Evolutionary conservation across 2,329 filamentous ascomycete genomes (phyloP).

Genomic region (Pseudogymnoascus sp.): DNA sequence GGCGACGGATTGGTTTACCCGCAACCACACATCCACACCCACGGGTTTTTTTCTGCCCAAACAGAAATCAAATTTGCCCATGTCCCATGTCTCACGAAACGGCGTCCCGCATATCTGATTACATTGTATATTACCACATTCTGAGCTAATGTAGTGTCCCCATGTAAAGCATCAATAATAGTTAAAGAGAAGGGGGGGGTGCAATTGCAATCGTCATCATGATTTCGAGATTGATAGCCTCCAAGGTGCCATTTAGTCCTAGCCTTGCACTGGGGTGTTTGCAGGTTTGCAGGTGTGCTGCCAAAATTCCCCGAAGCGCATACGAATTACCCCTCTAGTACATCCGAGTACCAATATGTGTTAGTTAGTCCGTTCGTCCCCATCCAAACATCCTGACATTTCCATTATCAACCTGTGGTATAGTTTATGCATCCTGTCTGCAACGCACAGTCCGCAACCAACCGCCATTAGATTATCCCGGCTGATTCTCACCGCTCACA

Average conservation of each 20-base stretch:
- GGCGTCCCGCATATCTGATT: constrained; percentile 6
- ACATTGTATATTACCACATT: background rate
- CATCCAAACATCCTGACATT: constrained; percentile 1
- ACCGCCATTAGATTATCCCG: background rate
- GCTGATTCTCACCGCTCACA: constrained; percentile 7
- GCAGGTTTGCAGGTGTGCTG: background rate
- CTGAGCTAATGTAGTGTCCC: background rate
- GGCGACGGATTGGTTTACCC: constrained; percentile 1
- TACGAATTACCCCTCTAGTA: background rate
- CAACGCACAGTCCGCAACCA: background rate
- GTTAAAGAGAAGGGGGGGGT: background rate
- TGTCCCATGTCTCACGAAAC: background rate
- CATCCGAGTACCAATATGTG: background rate
- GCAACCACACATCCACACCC: background rate
- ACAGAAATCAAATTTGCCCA: background rate
- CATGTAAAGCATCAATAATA: constrained; percentile 4
- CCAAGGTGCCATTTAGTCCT: background rate
- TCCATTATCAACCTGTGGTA: background rate
- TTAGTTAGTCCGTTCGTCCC: background rate
- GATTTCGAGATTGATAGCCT: background rate
- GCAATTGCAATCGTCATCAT: background rate
- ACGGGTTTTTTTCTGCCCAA: background rate
- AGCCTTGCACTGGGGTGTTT: background rate
- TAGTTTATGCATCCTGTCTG: background rate
- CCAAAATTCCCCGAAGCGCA: background rate